Percentiles rank a stretch among this genome's conserved stretches.
Evolutionary conservation across 441 rosid genomes (phyloP).

Genomic region (Corymbia calophylla): DNA sequence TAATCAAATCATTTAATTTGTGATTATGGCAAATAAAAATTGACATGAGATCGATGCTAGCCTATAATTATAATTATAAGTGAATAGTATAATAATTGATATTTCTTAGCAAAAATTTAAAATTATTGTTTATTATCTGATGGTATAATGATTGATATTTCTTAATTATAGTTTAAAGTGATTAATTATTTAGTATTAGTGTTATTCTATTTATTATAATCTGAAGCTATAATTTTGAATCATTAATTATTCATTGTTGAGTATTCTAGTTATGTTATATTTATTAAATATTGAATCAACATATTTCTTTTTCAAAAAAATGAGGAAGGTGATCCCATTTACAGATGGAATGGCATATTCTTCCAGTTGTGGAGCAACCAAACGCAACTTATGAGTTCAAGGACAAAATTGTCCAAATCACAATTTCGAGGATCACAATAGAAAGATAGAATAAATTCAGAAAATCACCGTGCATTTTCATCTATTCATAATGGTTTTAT

Average conservation of each 20-base stretch:
- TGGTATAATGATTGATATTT: background rate
- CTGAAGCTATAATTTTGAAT: too few relatives aligned
- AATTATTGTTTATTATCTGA: background rate
- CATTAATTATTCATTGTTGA: too few relatives aligned
- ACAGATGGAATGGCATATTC: background rate
- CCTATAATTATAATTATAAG: too few relatives aligned
- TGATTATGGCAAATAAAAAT: too few relatives aligned
- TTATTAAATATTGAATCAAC: background rate
- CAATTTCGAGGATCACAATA: background rate
- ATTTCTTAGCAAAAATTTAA: background rate
- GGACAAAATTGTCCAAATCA: background rate
- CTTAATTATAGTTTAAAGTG: background rate
- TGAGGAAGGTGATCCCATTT: background rate
- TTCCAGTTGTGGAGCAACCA: background rate
- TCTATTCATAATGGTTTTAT: accelerated
- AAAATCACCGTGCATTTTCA: background rate
- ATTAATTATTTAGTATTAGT: too few relatives aligned
- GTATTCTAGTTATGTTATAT: background rate
- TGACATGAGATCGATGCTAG: too few relatives aligned
- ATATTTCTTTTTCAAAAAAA: background rate
- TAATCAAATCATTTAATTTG: background rate
- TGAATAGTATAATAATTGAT: background rate
- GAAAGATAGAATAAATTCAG: accelerated
- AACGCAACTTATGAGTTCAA: background rate
- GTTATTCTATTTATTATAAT: too few relatives aligned